phyloP scores from a whole-genome alignment of 1,139 yeast genomes.

The Sugiyamaella castrensis region DNA sequence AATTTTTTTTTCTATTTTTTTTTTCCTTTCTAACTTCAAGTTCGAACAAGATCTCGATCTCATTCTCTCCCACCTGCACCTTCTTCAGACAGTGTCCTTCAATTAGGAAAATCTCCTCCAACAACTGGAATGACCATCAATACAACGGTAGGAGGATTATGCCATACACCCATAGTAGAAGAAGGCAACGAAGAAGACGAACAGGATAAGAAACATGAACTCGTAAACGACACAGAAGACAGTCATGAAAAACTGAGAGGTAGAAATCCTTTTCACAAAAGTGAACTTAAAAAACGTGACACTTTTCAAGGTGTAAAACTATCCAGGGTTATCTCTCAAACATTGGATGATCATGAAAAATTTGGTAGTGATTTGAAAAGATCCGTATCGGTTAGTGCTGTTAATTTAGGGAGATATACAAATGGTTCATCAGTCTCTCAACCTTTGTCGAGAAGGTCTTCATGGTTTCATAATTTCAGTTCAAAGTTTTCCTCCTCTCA shows the following conservation, averaged over 20 bases:
- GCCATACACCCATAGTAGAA: neutral
- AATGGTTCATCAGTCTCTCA: conserved; percentile 3
- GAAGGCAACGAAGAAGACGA: conserved; percentile 6
- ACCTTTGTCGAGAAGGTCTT: conserved; percentile 16
- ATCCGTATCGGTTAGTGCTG: conserved; percentile 7
- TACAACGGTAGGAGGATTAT: neutral
- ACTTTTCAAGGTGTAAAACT: conserved; percentile 9
- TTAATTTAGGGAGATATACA: neutral
- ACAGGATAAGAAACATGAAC: neutral
- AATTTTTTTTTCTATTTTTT: no score
- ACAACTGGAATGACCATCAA: neutral
- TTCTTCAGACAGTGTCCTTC: conserved; percentile 1
- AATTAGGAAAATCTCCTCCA: neutral
- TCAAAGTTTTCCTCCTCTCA: conserved; percentile 11
- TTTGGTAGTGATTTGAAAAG: conserved; percentile 8
- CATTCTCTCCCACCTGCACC: conserved; percentile 12
- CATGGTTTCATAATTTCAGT: conserved; percentile 18
- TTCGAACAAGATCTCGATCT: conserved; percentile 12
- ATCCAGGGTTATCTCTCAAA: neutral
- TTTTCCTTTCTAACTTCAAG: neutral
- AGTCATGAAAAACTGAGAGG: no score
- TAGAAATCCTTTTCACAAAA: no score
- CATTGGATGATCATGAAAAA: neutral
- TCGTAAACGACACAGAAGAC: no score
- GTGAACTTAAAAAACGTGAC: no score